Evolutionary conservation across 1,284 basidiomycete genomes (phyloP).

Genomic region (Pseudomicrostroma phylloplanum): DNA sequence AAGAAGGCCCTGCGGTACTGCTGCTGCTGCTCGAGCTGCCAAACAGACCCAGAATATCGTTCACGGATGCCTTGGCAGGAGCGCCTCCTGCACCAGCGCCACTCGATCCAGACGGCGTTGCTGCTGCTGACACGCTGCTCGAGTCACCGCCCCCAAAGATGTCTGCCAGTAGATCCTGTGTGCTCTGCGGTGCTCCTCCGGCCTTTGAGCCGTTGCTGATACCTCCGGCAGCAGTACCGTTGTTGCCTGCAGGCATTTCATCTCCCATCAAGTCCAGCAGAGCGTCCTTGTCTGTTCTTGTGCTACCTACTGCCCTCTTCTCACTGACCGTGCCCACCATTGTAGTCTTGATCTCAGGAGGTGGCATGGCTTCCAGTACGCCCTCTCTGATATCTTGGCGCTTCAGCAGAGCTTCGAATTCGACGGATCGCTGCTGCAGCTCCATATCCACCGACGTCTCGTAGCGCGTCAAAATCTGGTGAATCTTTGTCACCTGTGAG

Average conservation of each 20-base stretch:
- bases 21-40: conserved; percentile 54
- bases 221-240: conserved; percentile 9
- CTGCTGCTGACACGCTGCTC: conserved; percentile 51
- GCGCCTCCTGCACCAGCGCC: conserved; percentile 10
- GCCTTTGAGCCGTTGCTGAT: background rate
- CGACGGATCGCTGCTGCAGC: conserved; percentile 89
- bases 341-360: conserved; percentile 70
- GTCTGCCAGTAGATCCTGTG: conserved; percentile 83
- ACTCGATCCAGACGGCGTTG: conserved; percentile 12
- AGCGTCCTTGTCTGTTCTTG: conserved; percentile 36
- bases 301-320: conserved; percentile 41
- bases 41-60: conserved; percentile 89
- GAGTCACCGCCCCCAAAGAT: conserved; percentile 69
- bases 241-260: conserved; percentile 26
- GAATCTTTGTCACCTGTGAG: conserved; percentile 64
- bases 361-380: conserved; percentile 95
- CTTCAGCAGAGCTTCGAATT: conserved; percentile 78
- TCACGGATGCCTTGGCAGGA: conserved; percentile 60
- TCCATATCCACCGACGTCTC: conserved; percentile 79
- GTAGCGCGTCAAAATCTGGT: conserved; percentile 71
- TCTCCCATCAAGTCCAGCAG: conserved; percentile 44
- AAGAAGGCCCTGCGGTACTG: conserved; percentile 13
- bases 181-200: conserved; percentile 57
- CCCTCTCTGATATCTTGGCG: conserved; percentile 68
- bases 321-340: conserved; percentile 44